Evolutionary conservation across 2,329 filamentous ascomycete species (phyloP), one percentile per base, ranked within the genome.

Genomic region (Ascochyta viciae-villosae): DNA sequence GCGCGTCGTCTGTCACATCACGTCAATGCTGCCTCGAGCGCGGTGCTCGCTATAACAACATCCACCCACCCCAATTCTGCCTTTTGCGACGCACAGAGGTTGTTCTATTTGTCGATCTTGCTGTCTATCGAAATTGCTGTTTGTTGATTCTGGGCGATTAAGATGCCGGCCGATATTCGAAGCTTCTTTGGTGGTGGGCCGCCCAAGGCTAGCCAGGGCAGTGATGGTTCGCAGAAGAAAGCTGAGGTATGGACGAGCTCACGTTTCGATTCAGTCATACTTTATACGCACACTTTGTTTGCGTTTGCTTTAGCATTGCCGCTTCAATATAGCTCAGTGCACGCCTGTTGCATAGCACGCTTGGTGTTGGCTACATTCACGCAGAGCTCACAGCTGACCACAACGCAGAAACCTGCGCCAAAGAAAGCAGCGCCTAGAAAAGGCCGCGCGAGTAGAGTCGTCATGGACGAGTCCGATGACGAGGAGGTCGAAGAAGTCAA

Each of bases 111-210:
- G 5, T 22, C 6, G 33, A 35, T 35, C 7, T 3, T 35, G 8
- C 15, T 1, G 33, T n/a, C 8, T 8, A 3, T 42, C 23, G 19
- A 19, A 19, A 19, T 3, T 35, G 8, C 15, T 3, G 33, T n/a
- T 16, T 8, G 6, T 42, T 29, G 23, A 23, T 15, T 26, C 23
- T 57, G 54, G 35, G 23, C n/a, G 10, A 43, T 24, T 16, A 54
- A 33, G n/a, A 96, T 96, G 92, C 87, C 92, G 50, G 73, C 83
- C 61, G 94, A 98, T 77, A 98, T 97, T 70, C 85, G 93, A 71
- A 92, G 83, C 67, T 98, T 97, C 78, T 97, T 98, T 80, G 87
- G 89, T 51, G 87, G 89, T 62, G 94, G 92, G 2, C 53, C 53
- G 58, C 92, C 92, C 75, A 81, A 83, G 65, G 78, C 83, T 78